These are phyloP conservation scores for Withania somnifera DNA, from an alignment of 305 asterid species.

Conservation along the genomic window DNA sequence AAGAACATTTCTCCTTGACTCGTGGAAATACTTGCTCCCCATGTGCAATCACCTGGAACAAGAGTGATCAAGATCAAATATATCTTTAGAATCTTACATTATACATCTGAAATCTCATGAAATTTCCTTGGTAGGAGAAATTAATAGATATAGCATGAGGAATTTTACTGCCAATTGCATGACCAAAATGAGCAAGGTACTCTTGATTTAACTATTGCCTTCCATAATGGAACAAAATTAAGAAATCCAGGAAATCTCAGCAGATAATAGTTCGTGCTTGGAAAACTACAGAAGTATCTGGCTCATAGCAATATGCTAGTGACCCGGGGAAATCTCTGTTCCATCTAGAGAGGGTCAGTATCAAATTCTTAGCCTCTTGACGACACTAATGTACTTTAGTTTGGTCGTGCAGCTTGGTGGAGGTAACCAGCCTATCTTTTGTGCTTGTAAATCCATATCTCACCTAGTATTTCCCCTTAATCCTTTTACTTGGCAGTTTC, in stretches of 20 bases:
- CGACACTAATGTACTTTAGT: neutral
- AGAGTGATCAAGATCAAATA: neutral
- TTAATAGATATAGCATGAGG: neutral
- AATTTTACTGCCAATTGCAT: neutral
- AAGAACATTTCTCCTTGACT: conserved; percentile 77
- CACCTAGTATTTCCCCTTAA: neutral
- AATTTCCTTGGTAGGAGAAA: neutral
- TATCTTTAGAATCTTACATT: neutral
- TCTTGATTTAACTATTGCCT: neutral
- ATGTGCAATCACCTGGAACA: conserved; percentile 68
- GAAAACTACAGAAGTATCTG: neutral
- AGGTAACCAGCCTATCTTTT: neutral
- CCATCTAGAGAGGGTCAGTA: neutral
- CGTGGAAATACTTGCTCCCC: conserved; percentile 95
- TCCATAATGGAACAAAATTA: neutral
- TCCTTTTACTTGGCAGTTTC: neutral
- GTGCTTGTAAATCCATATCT: neutral
- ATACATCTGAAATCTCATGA: neutral
- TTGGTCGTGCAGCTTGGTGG: neutral
- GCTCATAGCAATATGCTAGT: neutral
- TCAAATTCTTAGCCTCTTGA: neutral
- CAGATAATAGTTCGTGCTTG: neutral
- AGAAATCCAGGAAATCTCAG: neutral
- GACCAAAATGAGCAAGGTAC: no score
- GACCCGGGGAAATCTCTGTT: neutral